Evolutionary conservation across 176 grass and related monocot genomes (phyloP), one percentile per base, ranked within the genome.

Genomic region (Paspalum notatum): DNA sequence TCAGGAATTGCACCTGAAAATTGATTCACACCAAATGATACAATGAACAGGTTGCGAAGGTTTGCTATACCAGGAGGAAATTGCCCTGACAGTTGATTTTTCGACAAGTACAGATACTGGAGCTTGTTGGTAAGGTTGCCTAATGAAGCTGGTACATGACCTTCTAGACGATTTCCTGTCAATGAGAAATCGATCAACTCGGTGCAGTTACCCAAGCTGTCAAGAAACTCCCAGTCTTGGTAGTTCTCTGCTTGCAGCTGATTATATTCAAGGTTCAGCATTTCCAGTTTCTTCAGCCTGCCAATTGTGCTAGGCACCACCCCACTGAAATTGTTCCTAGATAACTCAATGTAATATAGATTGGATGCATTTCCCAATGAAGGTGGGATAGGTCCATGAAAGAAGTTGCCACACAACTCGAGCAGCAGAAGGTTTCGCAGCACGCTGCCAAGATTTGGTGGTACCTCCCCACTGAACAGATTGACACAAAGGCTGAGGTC

Each of bases 121-220:
- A 74, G 71, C 11, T 74, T 50, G 12, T 4, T 20, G 16, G 71
- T n/a, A 38, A 74, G 71, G 71, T 56, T 74, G 27, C 71, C 71
- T 21, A 74, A 9, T 39, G 50, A 55, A 41, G 12, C 3, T 21
- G 50, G 71, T 18, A 74, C 42, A 5, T 37, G 17, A 4, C 71
- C 71, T 32, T 9, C 5, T 0, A 74, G 32, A 10, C 2, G 25
- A 14, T 74, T 74, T 17, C 71, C 10, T 0, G 40, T 46, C 7
- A 46, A 3, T 0, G 20, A 59, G 13, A 74, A 74, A 54, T 6
- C 10, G 18, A 38, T 40, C 9, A 74, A 22, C 41, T 47, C 21
- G 4, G 56, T 76, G 22, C 74, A 62, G 56, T 76, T 76, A n/a
- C 41, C 5, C 22, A 76, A 47, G 41, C 53, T 45, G n/a, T 15